Evolutionary conservation across 2,329 filamentous ascomycete species (phyloP).

Genomic region (Fusarium dlaminii): DNA sequence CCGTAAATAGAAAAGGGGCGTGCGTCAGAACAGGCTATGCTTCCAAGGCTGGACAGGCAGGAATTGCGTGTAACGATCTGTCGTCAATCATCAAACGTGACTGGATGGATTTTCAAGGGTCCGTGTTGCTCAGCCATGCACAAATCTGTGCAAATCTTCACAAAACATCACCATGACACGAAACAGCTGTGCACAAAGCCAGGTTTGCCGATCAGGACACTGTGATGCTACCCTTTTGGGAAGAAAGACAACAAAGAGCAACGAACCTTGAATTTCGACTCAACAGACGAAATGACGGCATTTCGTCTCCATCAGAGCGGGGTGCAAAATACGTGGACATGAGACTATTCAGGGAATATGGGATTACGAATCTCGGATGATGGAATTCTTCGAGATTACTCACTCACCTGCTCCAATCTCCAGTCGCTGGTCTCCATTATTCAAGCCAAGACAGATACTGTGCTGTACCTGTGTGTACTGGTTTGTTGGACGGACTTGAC

Average conservation of each 20-base stretch:
- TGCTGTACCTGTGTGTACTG: not conserved
- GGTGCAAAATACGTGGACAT: slow-evolving; percentile 9
- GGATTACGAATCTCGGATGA: slow-evolving; percentile 29
- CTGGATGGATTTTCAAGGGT: slow-evolving; percentile 18
- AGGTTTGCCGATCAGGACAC: slow-evolving; percentile 1
- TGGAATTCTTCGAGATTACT: slow-evolving; percentile 21
- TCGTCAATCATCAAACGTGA: slow-evolving; percentile 26
- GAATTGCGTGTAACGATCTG: slow-evolving; percentile 15
- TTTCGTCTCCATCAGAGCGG: slow-evolving; percentile 13
- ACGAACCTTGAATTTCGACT: slow-evolving; percentile 7
- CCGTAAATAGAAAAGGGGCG: slow-evolving; percentile 35
- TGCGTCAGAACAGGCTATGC: slow-evolving; percentile 31
- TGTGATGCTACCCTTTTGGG: slow-evolving; percentile 10
- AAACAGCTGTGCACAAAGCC: slow-evolving; percentile 23
- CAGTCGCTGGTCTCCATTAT: not conserved
- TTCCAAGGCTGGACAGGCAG: slow-evolving; percentile 10
- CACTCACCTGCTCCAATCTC: not conserved
- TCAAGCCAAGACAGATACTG: slow-evolving; percentile 6
- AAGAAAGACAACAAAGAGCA: slow-evolving; percentile 32
- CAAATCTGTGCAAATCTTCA: slow-evolving; percentile 30
- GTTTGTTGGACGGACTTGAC: not conserved
- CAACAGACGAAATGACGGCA: slow-evolving; percentile 18
- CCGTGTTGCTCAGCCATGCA: slow-evolving; percentile 24
- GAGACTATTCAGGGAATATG: not conserved
- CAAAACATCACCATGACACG: not conserved